Conservation (phyloP, 2,329 filamentous ascomycete species). For the Trematosphaeria pertusa region DNA sequence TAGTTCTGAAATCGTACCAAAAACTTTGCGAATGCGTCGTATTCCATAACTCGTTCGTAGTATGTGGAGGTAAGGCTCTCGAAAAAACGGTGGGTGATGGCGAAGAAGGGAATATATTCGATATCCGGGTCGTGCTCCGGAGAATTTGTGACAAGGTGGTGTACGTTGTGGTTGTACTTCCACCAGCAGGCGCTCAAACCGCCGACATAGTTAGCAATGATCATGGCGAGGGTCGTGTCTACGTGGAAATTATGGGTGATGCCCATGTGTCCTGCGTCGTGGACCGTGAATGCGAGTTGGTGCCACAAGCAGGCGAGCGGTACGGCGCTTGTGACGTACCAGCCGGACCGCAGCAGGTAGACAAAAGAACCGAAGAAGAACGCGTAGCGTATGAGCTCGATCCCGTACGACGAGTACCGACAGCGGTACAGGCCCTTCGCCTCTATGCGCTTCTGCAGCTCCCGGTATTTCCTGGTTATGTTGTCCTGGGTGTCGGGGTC, state of each 20-base stretch:
- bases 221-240: conserved; percentile 85
- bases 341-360: conserved; percentile 49
- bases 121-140: conserved; percentile 97
- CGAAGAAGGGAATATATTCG: conserved; percentile 74
- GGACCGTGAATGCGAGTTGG: conserved; percentile 89
- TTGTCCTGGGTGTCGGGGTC: conserved; percentile 75
- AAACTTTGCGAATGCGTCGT: conserved; percentile 66
- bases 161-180: conserved; percentile 95
- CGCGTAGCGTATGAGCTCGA: conserved; percentile 76
- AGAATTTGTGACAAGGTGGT: conserved; percentile 94
- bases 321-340: conserved; percentile 68
- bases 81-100: conserved; percentile 71
- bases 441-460: conserved; percentile 73
- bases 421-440: conserved; percentile 82
- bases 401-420: conserved; percentile 79
- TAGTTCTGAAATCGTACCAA: conserved; percentile 68
- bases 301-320: conserved; percentile 90
- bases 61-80: conserved; percentile 68
- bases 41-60: conserved; percentile 70
- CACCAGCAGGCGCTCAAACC: conserved; percentile 95
- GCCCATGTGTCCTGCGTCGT: conserved; percentile 96
- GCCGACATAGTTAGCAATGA: conserved; percentile 88
- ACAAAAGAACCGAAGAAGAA: conserved; percentile 70
- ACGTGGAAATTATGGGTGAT: conserved; percentile 89
- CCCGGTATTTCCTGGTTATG: conserved; percentile 83